Conservation (phyloP, 805 yeast species). For the Middelhovenomyces tepae region DNA sequence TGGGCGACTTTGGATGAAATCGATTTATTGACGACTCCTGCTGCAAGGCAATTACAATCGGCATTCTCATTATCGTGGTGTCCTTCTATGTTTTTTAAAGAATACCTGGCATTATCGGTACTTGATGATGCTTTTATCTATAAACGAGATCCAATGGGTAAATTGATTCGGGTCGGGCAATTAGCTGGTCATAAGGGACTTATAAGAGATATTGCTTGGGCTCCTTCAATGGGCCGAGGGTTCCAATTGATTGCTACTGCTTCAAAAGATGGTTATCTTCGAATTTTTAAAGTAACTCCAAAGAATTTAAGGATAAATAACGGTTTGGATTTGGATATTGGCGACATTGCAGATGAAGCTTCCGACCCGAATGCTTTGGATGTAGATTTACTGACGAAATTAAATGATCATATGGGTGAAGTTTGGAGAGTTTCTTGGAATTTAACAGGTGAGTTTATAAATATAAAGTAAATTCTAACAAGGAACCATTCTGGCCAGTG, state of each 20-base stretch:
- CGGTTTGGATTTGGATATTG: constrained; percentile 8
- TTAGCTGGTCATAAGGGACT: constrained; percentile 81
- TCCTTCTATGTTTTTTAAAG: constrained; percentile 72
- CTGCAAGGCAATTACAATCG: constrained; percentile 73
- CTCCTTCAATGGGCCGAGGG: constrained; percentile 89
- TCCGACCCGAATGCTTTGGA: constrained; percentile 23
- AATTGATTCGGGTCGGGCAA: constrained; percentile 38
- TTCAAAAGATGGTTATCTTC: constrained; percentile 86
- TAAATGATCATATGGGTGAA: constrained; percentile 73
- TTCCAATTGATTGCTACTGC: constrained; percentile 90
- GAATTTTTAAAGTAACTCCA: constrained; percentile 61
- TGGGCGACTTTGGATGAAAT: constrained; percentile 77
- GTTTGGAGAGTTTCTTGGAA: constrained; percentile 98
- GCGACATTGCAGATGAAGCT: constrained; percentile 13
- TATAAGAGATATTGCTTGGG: constrained; percentile 89
- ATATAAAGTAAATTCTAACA: background rate
- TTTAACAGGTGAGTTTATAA: constrained; percentile 50
- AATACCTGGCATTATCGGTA: constrained; percentile 75
- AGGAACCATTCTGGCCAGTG: constrained; percentile 70
- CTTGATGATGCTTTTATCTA: constrained; percentile 83
- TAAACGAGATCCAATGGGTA: constrained; percentile 42
- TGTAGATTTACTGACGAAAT: constrained; percentile 55
- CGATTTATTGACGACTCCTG: constrained; percentile 50
- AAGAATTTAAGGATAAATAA: constrained; percentile 3
- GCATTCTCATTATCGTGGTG: constrained; percentile 88